Base-by-base conservation (phyloP, 2,329 filamentous ascomycete species). In the Pseudogymnoascus sp. region DNA sequence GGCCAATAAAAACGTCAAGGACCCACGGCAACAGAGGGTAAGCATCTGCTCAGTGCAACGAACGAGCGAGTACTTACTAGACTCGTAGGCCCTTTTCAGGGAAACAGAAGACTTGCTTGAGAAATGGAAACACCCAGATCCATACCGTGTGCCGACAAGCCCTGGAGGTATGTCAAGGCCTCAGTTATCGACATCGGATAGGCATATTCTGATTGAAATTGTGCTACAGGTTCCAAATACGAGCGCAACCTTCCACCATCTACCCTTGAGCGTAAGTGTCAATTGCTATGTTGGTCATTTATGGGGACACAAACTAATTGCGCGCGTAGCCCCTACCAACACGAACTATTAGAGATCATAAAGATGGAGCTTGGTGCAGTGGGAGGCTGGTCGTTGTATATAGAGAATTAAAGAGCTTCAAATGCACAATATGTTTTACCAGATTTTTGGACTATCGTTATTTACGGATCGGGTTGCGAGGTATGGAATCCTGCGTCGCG, bases 61-160 rank as follows among this genome's bases (percentile, higher is more conserved):
- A 61, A 42, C 28, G 37, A 40, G 5, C 49, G n/a, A 56, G 28
- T 34, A 56, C 49, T 56, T 56, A 56, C 49, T 11, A 21, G 16
- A 18, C 49, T 36, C 49, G 40, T 68, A 99, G 95, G 86, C 86
- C 60, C 77, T 99, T 64, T 83, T 97, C 68, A 85, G 87, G 66
- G 92, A 97, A 78, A 93, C 95, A 3, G 93, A 97, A 77, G 88
- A 88, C 69, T 75, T 97, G 64, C 80, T 99, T 66, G 86, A 95
- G 72, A 90, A 88, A 76, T 99, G 93, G 93, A 97, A 97, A 79
- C 95, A 99, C 74, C 95, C 95, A 3, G 95, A 99, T 75, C 93
- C 95, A 34, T 97, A 96, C 75, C 82, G 85, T 69, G 85, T 88
- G 68, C 95, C 95, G 12, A 96, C 91, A 43, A 93, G 95, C 40